A percentile compares a stretch with the other conserved stretches of the same genome.
Evolutionary conservation across 306 rosid species (phyloP).

Genomic region (Purshia tridentata): DNA sequence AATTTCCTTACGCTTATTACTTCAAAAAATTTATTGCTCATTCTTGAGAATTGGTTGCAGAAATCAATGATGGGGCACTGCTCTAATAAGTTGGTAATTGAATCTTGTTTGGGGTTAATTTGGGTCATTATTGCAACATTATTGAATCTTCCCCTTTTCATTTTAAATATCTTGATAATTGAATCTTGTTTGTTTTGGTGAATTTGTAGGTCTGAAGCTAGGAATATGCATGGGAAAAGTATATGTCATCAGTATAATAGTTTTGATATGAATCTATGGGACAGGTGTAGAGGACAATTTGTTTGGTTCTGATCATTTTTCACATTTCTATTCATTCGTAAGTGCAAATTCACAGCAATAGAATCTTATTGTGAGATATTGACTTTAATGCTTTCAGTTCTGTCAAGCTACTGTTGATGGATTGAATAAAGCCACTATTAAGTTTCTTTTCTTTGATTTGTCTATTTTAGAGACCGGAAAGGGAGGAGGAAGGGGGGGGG

Average conservation of each 20-base stretch:
- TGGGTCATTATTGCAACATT: background rate
- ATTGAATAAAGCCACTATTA: background rate
- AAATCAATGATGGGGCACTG: background rate
- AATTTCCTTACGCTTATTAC: slow-evolving; percentile 1
- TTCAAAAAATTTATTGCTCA: background rate
- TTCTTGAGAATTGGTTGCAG: background rate
- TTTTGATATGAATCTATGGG: slow-evolving; percentile 19
- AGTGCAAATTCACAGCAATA: background rate
- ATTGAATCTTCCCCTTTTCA: background rate
- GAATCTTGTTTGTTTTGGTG: slow-evolving; percentile 10
- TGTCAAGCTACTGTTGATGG: slow-evolving; percentile 10
- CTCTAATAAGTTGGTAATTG: background rate
- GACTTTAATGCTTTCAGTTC: slow-evolving; percentile 5
- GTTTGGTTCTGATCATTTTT: slow-evolving; percentile 10
- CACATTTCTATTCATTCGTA: slow-evolving; percentile 10
- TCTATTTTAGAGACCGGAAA: background rate
- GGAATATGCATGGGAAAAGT: background rate
- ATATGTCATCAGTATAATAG: background rate
- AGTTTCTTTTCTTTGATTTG: background rate
- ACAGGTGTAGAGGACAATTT: background rate
- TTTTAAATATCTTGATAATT: background rate
- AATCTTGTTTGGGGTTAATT: background rate
- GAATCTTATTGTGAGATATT: slow-evolving; percentile 14
- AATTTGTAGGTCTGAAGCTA: slow-evolving; percentile 25
- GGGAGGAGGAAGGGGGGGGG: background rate